Conservation (phyloP, 352 stramenopile species). For the Phytopythium montanum region DNA sequence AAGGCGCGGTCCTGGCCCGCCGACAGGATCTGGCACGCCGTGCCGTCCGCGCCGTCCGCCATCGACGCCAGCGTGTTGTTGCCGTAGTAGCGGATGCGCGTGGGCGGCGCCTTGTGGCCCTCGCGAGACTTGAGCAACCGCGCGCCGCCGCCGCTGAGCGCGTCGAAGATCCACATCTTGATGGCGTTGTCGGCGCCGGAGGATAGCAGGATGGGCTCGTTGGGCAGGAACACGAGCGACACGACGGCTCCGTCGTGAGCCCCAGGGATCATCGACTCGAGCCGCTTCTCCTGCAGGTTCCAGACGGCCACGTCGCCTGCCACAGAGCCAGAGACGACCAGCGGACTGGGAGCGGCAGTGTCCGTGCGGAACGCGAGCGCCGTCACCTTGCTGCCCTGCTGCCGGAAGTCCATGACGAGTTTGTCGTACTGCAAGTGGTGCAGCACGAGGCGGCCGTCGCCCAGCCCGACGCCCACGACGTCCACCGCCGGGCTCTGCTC, state of each 20-base stretch:
- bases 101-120: constrained; percentile 82
- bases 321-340: constrained; percentile 64
- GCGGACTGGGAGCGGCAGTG: constrained; percentile 44
- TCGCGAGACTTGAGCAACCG: constrained; percentile 89
- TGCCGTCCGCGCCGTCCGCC: constrained; percentile 80
- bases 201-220: constrained; percentile 88
- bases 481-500: constrained; percentile 89
- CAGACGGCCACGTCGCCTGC: constrained; percentile 88
- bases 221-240: constrained; percentile 79
- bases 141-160: constrained; percentile 67
- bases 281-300: constrained; percentile 87
- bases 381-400: constrained; percentile 79
- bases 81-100: constrained; percentile 89
- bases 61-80: constrained; percentile 86
- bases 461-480: constrained; percentile 84
- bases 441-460: constrained; percentile 78
- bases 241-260: constrained; percentile 79
- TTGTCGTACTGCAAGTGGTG: constrained; percentile 87
- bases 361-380: constrained; percentile 89
- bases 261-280: constrained; percentile 75
- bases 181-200: constrained; percentile 89
- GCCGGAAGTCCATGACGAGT: constrained; percentile 78
- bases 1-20: constrained; percentile 89
- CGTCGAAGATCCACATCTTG: constrained; percentile 94
- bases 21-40: constrained; percentile 88